Conservation (phyloP, 1,139 yeast species). For the Spathaspora jeffriesii region DNA sequence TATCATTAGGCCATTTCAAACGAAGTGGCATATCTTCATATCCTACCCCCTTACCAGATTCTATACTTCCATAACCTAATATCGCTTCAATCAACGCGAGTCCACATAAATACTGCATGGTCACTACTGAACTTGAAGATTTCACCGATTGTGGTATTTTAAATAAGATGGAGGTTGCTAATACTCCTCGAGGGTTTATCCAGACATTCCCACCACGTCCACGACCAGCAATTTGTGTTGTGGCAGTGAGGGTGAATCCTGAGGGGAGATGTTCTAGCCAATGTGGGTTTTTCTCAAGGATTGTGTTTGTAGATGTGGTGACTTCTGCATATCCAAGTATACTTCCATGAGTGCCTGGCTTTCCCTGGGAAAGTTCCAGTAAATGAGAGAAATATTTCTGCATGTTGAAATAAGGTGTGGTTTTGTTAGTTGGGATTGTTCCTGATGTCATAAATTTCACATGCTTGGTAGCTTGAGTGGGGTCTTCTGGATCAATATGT, state of each 20-base stretch:
- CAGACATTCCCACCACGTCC: slow-evolving; percentile 96
- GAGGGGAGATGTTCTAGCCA: slow-evolving; percentile 63
- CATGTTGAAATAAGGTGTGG: slow-evolving; percentile 77
- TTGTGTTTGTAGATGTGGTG: slow-evolving; percentile 80
- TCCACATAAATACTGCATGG: slow-evolving; percentile 83
- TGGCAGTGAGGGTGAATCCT: slow-evolving; percentile 74
- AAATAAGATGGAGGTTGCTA: slow-evolving; percentile 77
- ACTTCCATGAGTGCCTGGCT: slow-evolving; percentile 54
- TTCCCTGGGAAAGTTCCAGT: slow-evolving; percentile 20
- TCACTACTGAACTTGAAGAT: slow-evolving; percentile 52
- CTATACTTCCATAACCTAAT: slow-evolving; percentile 52
- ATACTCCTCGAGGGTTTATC: slow-evolving; percentile 92
- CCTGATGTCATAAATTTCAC: slow-evolving; percentile 44
- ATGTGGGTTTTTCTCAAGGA: slow-evolving; percentile 71
- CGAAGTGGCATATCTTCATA: slow-evolving; percentile 76
- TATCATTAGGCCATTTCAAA: slow-evolving; percentile 97
- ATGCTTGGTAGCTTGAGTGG: slow-evolving; percentile 56
- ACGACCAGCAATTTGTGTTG: slow-evolving; percentile 85
- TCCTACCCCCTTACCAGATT: slow-evolving; percentile 47
- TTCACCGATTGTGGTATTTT: slow-evolving; percentile 54
- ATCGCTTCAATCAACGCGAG: slow-evolving; percentile 85
- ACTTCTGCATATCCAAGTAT: slow-evolving; percentile 81
- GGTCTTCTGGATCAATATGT: slow-evolving; percentile 40
- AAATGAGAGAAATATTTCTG: slow-evolving; percentile 53
- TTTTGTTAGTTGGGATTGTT: slow-evolving; percentile 42